Evolutionary conservation across 1,284 basidiomycete genomes (phyloP).

Genomic region (Moesziomyces globuligerus): DNA sequence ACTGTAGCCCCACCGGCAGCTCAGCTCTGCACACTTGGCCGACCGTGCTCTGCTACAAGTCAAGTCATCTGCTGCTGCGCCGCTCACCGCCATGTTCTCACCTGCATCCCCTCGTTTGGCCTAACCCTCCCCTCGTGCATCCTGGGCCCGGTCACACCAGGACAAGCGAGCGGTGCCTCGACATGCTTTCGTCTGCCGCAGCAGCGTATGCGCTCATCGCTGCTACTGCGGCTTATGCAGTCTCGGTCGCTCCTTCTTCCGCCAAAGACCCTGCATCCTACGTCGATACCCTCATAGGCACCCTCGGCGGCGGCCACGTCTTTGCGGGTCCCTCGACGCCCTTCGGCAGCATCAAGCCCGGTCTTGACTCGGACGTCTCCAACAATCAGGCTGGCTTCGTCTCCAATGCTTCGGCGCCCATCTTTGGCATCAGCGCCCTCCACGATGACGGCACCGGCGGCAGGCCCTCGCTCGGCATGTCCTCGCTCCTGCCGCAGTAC

Average conservation of each 20-base stretch:
- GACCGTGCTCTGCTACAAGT: no score
- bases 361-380: slow-evolving; percentile 19
- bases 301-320: slow-evolving; percentile 39
- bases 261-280: slow-evolving; percentile 20
- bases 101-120: no score
- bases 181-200: no score
- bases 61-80: no score
- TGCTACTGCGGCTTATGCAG: background rate
- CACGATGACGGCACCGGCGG: slow-evolving; percentile 47
- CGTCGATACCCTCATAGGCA: slow-evolving; percentile 36
- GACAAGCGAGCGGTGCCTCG: no score
- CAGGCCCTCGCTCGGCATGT: slow-evolving; percentile 23
- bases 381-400: slow-evolving; percentile 44
- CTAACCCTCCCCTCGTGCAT: no score
- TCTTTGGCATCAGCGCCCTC: slow-evolving; percentile 33
- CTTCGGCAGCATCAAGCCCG: slow-evolving; percentile 41
- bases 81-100: no score
- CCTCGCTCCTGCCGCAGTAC: slow-evolving; percentile 37
- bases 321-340: slow-evolving; percentile 32
- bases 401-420: slow-evolving; percentile 13
- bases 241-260: background rate
- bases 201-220: no score
- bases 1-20: no score
- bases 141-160: no score
- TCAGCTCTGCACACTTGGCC: no score